Evolutionary conservation across 768 basidiomycete species (phyloP), one percentile per base, ranked within the genome.

Genomic region (Podaxis sp.): DNA sequence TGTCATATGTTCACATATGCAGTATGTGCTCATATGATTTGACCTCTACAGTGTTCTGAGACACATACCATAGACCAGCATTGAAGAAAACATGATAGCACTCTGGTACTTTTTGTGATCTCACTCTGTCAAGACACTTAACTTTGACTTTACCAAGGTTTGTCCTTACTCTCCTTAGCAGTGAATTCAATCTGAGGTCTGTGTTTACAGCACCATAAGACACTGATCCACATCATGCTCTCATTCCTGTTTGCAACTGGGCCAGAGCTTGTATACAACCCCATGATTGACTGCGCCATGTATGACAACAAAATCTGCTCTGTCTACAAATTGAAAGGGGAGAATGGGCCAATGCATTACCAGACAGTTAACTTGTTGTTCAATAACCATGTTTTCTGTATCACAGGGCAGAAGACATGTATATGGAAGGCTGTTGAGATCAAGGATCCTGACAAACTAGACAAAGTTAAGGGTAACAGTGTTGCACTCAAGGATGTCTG

Each of bases 401-500:
- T 64, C 50, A 59, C 60, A 13, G 62, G 64, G 4, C 27, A 61
- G 13, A 52, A 54, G 44, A 57, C 65, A 18, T 59, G 63, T 5
- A 50, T 66, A 14, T 64, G 61, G 65, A 16, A 62, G 36, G 65
- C 60, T 16, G 27, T 28, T 11, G 50, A 62, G 35, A 50, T 61
- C 42, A 27, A 36, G 28, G 27, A 44, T 28, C 51, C 36, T 21
- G 47, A 44, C 38, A 16, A 37, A 44, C 25, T 48, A 3, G 13
- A 14, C 5, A 5, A 23, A 21, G 21, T 0, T 0, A 21, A 25
- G 32, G 64, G 61, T 36, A 58, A 55, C 13, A 4, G 28, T 9
- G 28, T 55, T 4, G 63, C 63, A 6, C 35, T 69, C n/a, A 66
- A 67, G 52, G 65, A 69, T 42, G 64, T 66, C 6, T 69, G 66